phyloP scores from a whole-genome alignment of 768 basidiomycete genomes.

The Psilocybe subaeruginosa region DNA sequence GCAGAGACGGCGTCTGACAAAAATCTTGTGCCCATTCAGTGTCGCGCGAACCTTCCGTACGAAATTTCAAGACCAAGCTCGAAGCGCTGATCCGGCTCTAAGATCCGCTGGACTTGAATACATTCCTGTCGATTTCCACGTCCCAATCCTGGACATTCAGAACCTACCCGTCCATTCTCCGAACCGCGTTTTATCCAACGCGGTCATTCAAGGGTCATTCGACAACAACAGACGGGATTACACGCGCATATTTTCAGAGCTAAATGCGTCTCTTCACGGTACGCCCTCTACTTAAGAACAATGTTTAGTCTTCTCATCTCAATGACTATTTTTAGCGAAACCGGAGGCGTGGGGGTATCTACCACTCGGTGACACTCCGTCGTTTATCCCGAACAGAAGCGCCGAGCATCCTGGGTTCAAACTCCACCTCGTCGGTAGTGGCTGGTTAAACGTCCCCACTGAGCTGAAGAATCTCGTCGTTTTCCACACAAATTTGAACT shows the following conservation, averaged over 20 bases:
- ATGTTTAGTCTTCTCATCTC: background rate
- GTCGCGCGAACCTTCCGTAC: background rate
- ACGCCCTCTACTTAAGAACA: background rate
- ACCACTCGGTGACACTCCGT: background rate
- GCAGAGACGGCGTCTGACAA: background rate
- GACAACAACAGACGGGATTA: slow-evolving; percentile 5
- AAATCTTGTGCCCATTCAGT: background rate
- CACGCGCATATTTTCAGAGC: slow-evolving; percentile 1
- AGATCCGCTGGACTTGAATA: slow-evolving; percentile 7
- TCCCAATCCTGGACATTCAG: slow-evolving; percentile 9
- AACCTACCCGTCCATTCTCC: slow-evolving; percentile 4
- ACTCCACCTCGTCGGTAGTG: slow-evolving; percentile 13
- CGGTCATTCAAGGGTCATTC: slow-evolving; percentile 13
- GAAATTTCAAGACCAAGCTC: background rate
- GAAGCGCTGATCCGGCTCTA: slow-evolving; percentile 2
- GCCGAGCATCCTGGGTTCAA: slow-evolving; percentile 2
- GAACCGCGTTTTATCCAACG: slow-evolving; percentile 4
- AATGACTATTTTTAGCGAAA: background rate
- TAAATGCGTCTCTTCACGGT: slow-evolving; percentile 3
- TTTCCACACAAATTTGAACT: slow-evolving; percentile 11
- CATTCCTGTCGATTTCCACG: slow-evolving; percentile 10
- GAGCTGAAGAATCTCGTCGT: slow-evolving; percentile 13
- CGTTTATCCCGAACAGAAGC: slow-evolving; percentile 1
- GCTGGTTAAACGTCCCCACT: slow-evolving; percentile 6
- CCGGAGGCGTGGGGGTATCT: slow-evolving; percentile 12